Evolutionary conservation across 2,329 filamentous ascomycete genomes (phyloP), one percentile per base, ranked within the genome.

Genomic region (Domatiomyces catenatus): DNA sequence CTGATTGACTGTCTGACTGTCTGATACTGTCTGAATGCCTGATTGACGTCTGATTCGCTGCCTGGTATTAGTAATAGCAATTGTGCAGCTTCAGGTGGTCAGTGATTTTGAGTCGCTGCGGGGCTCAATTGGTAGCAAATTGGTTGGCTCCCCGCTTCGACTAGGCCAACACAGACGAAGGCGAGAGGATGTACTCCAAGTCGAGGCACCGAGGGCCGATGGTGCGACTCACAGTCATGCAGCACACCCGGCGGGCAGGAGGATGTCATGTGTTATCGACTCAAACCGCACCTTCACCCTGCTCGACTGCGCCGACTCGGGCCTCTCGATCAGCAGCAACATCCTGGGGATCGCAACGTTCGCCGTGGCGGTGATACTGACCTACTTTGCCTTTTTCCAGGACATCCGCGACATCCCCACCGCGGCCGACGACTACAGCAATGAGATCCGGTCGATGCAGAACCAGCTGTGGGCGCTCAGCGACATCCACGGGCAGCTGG

Each of bases 211-310:
- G 32, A 24, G 22, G 3, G 32, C 32, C 32, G 10, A 15, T 2
- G 10, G 10, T 8, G 32, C 32, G 4, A 15, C 32, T 39, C 32
- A 39, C 32, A 5, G 15, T 15, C 10, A 39, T 39, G 32, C 43
- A 15, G 12, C 8, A 10, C 43, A 45, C 43, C 8, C 43, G 43
- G 3, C 18, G 3, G 22, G 18, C n/a, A 20, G 18, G 42, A 45
- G 19, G 19, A 45, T 45, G 43, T 19, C 43, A 8, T 45, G 43
- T n/a, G 12, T 45, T 26, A 45, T 45, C 4, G 43, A 45, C n/a
- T 45, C 43, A 26, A 56, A 62, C 39, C 64, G 61, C 60, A 62
- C 62, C 1, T 52, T 59, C 7, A 63, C 61, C 5, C 50, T 66
- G 4, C 61, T 66, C n/a, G 64, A 62, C 8, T 66, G 63, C 47